phyloP scores from a whole-genome alignment of 257 asterid genomes.

The Plectranthus barbatus region DNA sequence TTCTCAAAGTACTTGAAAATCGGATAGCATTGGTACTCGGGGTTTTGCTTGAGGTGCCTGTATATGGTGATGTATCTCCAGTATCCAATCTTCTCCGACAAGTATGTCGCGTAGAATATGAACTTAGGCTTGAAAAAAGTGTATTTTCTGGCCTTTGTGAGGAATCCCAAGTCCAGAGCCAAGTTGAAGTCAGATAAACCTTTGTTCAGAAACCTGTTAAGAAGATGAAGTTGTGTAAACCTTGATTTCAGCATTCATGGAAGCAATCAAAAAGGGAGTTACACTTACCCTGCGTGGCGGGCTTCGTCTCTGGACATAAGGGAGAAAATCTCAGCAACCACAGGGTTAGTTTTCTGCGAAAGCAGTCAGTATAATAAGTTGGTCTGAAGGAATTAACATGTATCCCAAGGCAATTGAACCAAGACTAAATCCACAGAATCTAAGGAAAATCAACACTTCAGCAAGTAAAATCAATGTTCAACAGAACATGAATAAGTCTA shows the following conservation, averaged over 20 bases:
- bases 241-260: not conserved
- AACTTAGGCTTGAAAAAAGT: conserved; percentile 98
- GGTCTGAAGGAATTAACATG: not conserved
- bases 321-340: conserved; percentile 94
- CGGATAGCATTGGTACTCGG: conserved; percentile 88
- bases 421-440: not conserved
- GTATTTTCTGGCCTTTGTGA: conserved; percentile 94
- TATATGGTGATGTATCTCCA: conserved; percentile 98
- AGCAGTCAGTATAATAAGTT: not conserved
- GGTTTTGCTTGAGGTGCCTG: conserved; percentile 90
- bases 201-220: conserved; percentile 74
- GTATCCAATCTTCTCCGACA: conserved; percentile 83
- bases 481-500: too few species aligned
- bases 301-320: conserved; percentile 97
- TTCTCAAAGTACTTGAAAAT: conserved; percentile 98
- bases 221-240: not conserved
- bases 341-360: conserved; percentile 87
- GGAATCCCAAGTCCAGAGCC: conserved; percentile 96
- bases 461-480: too few species aligned
- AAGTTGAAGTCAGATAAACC: conserved; percentile 84
- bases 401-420: not conserved
- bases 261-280: not conserved
- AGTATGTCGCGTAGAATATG: conserved; percentile 59
- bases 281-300: conserved; percentile 80
- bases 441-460: too few species aligned